phyloP scores from a whole-genome alignment of 164 flowering plant species.

The Nymphaea thermarum region DNA sequence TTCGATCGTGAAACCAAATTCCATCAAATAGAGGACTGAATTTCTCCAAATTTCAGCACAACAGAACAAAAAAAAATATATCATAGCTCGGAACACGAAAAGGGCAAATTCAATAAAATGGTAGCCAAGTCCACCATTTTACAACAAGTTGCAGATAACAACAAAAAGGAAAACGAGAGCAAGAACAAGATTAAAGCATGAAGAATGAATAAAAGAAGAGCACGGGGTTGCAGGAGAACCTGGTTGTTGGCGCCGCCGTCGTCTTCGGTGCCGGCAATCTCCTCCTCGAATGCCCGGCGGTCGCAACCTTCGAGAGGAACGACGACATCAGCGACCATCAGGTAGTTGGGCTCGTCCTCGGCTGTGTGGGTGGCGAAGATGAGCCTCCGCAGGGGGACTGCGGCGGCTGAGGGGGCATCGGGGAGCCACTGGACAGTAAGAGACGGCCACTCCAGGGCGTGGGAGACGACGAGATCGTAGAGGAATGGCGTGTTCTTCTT shows the following conservation, averaged over 20 bases:
- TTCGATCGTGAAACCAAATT: too few relatives aligned
- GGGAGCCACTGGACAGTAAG: slow-evolving; percentile 95
- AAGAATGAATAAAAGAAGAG: too few relatives aligned
- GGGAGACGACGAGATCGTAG: slow-evolving; percentile 75
- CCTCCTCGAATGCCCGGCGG: neutral
- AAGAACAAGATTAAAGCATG: too few relatives aligned
- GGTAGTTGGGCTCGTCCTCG: slow-evolving; percentile 57
- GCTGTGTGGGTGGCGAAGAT: slow-evolving; percentile 88
- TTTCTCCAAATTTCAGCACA: too few relatives aligned
- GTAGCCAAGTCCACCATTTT: too few relatives aligned
- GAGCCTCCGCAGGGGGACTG: slow-evolving; percentile 43
- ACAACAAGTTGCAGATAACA: too few relatives aligned
- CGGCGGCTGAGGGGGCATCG: slow-evolving; percentile 12
- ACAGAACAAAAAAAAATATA: too few relatives aligned
- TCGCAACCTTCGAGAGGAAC: slow-evolving; percentile 27
- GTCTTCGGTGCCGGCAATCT: neutral
- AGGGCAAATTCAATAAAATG: too few relatives aligned
- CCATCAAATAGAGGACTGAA: too few relatives aligned
- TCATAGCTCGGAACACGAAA: too few relatives aligned
- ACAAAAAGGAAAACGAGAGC: too few relatives aligned
- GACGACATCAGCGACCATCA: slow-evolving; percentile 69
- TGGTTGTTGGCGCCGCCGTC: neutral
- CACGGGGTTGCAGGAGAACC: neutral
- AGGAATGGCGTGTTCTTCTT: slow-evolving; percentile 87
- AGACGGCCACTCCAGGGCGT: slow-evolving; percentile 91